phyloP scores from a whole-genome alignment of 75 land plant species.

The Sequoiadendron giganteum region DNA sequence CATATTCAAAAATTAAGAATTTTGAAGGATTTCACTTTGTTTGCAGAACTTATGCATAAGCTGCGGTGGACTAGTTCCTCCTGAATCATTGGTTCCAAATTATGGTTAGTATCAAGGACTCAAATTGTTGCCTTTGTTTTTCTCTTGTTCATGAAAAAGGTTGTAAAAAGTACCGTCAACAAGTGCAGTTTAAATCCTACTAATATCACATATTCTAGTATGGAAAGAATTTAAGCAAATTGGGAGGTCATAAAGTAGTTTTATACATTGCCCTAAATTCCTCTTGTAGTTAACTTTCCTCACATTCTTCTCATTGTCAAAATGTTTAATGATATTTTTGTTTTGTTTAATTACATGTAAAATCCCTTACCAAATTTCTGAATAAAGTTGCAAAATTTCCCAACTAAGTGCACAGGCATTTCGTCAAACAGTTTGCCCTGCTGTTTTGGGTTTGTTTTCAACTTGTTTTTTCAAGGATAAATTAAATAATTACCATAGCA shows the following conservation, averaged over 20 bases:
- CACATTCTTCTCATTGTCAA: neutral
- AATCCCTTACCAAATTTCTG: no score
- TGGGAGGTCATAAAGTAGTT: neutral
- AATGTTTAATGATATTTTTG: no score
- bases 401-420: no score
- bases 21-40: neutral
- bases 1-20: neutral
- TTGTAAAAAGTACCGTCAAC: neutral
- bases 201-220: neutral
- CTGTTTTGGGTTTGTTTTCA: no score
- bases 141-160: neutral
- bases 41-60: constrained; percentile 19
- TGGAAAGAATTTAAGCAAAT: neutral
- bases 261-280: neutral
- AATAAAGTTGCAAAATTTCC: no score
- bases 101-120: constrained; percentile 10
- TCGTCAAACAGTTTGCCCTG: no score
- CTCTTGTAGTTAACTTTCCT: neutral
- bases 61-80: constrained; percentile 18
- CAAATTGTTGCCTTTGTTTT: neutral
- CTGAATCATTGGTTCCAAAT: constrained; percentile 14
- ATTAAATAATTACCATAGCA: no score
- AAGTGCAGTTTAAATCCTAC: neutral
- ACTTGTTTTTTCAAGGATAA: no score
- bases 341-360: no score